These are phyloP conservation scores for Dinochytrium kinnereticum DNA, from an alignment of 371 early-diverging fungal species.

Conservation along the genomic window DNA sequence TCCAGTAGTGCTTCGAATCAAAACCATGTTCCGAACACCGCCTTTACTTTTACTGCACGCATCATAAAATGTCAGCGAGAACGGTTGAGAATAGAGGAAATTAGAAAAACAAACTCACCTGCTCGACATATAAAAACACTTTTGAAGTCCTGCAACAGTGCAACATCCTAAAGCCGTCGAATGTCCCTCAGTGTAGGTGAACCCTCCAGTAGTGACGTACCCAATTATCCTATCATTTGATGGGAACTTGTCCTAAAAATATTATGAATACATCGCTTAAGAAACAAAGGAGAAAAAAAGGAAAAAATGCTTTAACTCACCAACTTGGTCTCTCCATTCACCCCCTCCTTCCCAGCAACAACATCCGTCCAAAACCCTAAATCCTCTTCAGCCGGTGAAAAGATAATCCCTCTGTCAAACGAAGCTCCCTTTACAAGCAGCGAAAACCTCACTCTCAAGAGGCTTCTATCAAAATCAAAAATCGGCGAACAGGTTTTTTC, in stretches of 20 bases:
- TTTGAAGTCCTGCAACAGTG: conserved; percentile 50
- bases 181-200: conserved; percentile 67
- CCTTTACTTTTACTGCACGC: conserved; percentile 34
- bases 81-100: too few relatives aligned
- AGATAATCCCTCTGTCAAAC: conserved; percentile 58
- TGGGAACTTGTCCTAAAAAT: conserved; percentile 35
- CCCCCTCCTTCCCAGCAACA: conserved; percentile 2
- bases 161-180: conserved; percentile 65
- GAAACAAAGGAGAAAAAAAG: not conserved
- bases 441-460: conserved; percentile 57
- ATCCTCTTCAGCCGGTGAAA: conserved; percentile 45
- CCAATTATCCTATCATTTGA: conserved; percentile 58
- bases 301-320: too few relatives aligned
- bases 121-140: conserved; percentile 17
- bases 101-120: not conserved
- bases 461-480: conserved; percentile 13
- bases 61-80: too few relatives aligned
- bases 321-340: conserved; percentile 11
- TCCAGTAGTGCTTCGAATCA: conserved; percentile 59
- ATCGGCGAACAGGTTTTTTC: not conserved
- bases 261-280: not conserved
- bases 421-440: conserved; percentile 61
- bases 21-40: conserved; percentile 46
- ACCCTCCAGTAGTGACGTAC: conserved; percentile 73
- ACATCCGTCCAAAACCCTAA: conserved; percentile 36